Evolutionary conservation across 805 yeast genomes (phyloP), one percentile per base, ranked within the genome.

Genomic region (Suhomyces sp.): DNA sequence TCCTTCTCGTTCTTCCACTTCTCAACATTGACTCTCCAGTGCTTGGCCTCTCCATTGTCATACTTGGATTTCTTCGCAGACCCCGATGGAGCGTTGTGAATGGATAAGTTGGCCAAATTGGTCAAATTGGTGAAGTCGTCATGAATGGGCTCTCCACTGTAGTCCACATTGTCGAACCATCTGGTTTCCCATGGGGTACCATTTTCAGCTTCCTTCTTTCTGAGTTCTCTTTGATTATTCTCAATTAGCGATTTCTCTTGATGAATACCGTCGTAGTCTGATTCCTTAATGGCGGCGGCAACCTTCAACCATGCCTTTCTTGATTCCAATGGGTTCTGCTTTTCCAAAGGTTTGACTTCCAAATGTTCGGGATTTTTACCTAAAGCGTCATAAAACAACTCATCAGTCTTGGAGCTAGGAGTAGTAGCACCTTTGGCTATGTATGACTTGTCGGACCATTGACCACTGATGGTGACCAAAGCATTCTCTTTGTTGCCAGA

Each of bases 301-400:
- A 93, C 98, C 46, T 80, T 76, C 33, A 57, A 51, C 98, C 98
- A 91, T 10, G 97, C 97, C 50, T 70, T 77, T 65, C 96, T 82
- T 39, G 87, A 73, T 65, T 91, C 98, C 48, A 90, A 70, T 22
- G 67, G 76, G 59, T 83, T 74, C 66, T 93, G 98, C 45, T 84
- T 70, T 47, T 78, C 88, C 35, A 86, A 68, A 32, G 95, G 95
- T 60, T 87, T 88, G 30, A 91, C 96, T 12, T 47, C 46, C 36
- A 90, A 67, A 28, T 71, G 77, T 43, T 78, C 79, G 4, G 81
- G 74, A 21, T 62, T 58, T 21, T 64, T 56, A 27, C 61, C 63
- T 25, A 56, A 54, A 3, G 88, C 84, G 57, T 83, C 86, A 54
- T 80, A 81, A 53, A 85, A 85, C 21, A 78, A 48, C 25, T 66